Evolutionary conservation across 192 early-diverging fungal genomes (phyloP), one percentile per base, ranked within the genome.

Genomic region (Umbelopsis isabellina): DNA sequence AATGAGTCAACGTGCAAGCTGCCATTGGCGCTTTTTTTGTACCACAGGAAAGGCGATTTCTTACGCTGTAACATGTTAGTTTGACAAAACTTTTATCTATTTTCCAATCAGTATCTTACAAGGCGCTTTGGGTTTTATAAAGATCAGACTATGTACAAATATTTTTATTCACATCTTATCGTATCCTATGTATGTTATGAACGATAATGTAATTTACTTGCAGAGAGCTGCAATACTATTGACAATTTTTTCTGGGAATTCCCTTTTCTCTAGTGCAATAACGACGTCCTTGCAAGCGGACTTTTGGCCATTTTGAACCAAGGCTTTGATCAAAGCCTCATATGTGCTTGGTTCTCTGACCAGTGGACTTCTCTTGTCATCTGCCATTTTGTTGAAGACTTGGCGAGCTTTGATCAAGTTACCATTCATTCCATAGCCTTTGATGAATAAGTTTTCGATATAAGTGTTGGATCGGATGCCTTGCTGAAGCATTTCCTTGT

Each of bases 381-480:
- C 87, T 15, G 53, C 46, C 87, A 88, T 88, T 9, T 55, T 51
- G 13, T 84, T 68, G 49, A 88, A 88, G 4, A 88, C 65, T 2
- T 35, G 41, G 41, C 82, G 77, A 10, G 87, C 85, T 5, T 77
- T 74, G 15, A 66, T 61, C 67, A 82, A 49, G 1, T 83, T 55
- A 1, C 79, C 69, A 6, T 72, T 71, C 44, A 75, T 66, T 8
- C 87, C 87, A 71, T 81, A 88, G 1, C 87, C 85, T 22, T 82
- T 80, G 52, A 88, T 88, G 72, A 88, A 72, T 3, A 83, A 71
- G 67, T 88, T 88, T 66, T 88, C 85, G 37, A 88, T 88, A 66
- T 86, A 85, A 1, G 86, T 72, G 21, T 78, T 84, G 12, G 77
- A 80, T 12, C 76, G 76, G 25, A 76, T 65, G 16, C 78, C 74